These are phyloP conservation scores for Cucurbita ficifolia DNA, from an alignment of 306 rosid genomes.

Conservation along the genomic window DNA sequence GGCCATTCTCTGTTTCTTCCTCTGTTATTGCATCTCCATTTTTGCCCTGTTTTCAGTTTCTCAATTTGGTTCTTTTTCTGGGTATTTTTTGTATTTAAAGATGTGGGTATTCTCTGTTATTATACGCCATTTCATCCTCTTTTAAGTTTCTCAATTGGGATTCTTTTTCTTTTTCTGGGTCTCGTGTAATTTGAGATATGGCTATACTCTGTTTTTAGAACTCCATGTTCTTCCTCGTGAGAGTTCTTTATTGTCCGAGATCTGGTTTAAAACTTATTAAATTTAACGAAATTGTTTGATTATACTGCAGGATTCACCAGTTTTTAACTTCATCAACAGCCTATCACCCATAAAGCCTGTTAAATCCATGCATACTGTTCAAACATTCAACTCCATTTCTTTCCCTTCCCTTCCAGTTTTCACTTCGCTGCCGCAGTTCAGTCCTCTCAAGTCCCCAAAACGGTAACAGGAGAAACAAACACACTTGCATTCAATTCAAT, in stretches of 20 bases:
- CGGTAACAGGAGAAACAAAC: slow-evolving; percentile 18
- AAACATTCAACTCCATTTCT: slow-evolving; percentile 52
- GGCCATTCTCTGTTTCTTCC: background rate
- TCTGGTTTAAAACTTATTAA: background rate
- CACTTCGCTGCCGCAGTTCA: slow-evolving; percentile 53
- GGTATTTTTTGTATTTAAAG: background rate
- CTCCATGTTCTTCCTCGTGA: no score
- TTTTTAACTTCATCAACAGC: slow-evolving; percentile 51
- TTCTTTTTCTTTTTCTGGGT: no score
- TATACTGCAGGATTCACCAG: slow-evolving; percentile 71
- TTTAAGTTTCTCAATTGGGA: no score
- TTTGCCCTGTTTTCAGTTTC: background rate
- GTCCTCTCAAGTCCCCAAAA: slow-evolving; percentile 42
- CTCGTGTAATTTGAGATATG: no score
- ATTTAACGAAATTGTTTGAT: background rate
- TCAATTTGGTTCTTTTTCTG: background rate
- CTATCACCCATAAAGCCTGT: slow-evolving; percentile 82
- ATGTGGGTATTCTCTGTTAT: background rate
- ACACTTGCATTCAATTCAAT: background rate
- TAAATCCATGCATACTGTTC: slow-evolving; percentile 44
- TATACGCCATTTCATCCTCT: background rate
- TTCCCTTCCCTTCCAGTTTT: slow-evolving; percentile 65
- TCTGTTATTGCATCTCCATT: background rate
- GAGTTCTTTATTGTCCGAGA: background rate
- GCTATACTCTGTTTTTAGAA: no score